Base-by-base conservation (phyloP, 2,329 filamentous ascomycete species). In the Aphanocladium album region DNA sequence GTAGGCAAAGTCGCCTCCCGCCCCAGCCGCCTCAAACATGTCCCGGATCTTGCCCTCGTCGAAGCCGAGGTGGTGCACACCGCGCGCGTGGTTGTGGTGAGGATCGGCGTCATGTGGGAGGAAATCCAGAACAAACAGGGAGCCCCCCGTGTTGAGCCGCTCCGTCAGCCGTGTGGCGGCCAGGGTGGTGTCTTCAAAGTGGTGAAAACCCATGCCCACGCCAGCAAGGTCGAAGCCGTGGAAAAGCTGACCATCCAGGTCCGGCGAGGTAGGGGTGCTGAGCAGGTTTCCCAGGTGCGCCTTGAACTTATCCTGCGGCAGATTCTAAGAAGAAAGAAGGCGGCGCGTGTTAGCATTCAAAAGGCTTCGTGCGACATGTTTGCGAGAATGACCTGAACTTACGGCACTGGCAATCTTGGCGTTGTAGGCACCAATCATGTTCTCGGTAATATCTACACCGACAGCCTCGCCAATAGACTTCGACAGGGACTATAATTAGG, bases 351-450 rank as follows among this genome's bases (percentile, higher is more conserved):
- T 39, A 46, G 30, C 27, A 9, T 17, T 17, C 53, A 12, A 12
- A 21, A n/a, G n/a, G 12, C 21, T 6, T n/a, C 2, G 17, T 45
- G 39, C n/a, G n/a, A 21, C 25, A 30, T 35, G 47, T 41, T 21
- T n/a, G 12, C 17, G 25, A 17, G n/a, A 17, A 21, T 11, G 8
- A 37, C 12, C 17, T 33, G 17, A 14, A 67, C 72, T 61, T 64
- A 82, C 81, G 72, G 85, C 80, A 62, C 82, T 81, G 39, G 73
- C 70, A 21, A 84, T 86, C 27, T 81, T 79, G 12, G 75, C 73
- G 69, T 91, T 92, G 76, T 88, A 93, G 7, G 80, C 77, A 0
- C 77, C 75, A 5, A 90, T 81, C 89, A 92, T 92, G 62, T 84
- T 84, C 63, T 86, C 80, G 0, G 88, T 88, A 60, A 91, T 74